These are phyloP conservation scores for Gracilaria domingensis DNA, from an alignment of 23 red algal genomes.

Conservation along the genomic window DNA sequence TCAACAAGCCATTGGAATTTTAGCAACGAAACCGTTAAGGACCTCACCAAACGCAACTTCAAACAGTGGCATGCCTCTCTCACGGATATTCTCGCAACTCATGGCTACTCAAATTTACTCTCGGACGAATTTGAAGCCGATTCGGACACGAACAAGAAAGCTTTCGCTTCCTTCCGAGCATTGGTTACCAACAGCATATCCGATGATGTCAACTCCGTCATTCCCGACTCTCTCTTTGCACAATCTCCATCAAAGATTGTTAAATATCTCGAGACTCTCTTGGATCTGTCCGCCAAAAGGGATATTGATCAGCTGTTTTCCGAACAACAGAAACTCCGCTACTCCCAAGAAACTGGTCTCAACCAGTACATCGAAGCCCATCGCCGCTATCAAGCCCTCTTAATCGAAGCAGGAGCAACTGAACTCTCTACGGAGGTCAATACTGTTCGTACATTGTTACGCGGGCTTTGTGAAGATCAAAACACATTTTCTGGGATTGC, in stretches of 20 bases:
- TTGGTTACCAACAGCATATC: slow-evolving; percentile 11
- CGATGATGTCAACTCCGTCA: neutral
- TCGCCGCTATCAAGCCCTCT: neutral
- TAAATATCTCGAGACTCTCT: neutral
- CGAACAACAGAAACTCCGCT: neutral
- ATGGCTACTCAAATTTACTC: neutral
- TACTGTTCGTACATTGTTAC: neutral
- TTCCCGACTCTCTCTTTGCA: neutral
- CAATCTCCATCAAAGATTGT: slow-evolving; percentile 6
- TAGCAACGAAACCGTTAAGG: neutral
- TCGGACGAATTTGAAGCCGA: neutral
- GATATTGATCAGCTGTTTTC: neutral
- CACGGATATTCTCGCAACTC: neutral
- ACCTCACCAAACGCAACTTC: neutral
- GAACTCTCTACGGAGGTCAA: neutral
- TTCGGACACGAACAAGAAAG: neutral
- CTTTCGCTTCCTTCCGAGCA: neutral
- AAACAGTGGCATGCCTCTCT: neutral
- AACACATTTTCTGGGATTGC: neutral
- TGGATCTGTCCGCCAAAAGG: neutral
- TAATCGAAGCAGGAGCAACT: neutral
- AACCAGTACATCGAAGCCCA: neutral
- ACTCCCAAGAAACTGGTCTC: neutral
- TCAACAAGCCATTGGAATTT: neutral
- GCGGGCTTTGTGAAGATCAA: neutral